Percentiles rank a stretch among this genome's conserved stretches.
Conservation (phyloP, 768 basidiomycete species). For the Mycena belliarum region DNA sequence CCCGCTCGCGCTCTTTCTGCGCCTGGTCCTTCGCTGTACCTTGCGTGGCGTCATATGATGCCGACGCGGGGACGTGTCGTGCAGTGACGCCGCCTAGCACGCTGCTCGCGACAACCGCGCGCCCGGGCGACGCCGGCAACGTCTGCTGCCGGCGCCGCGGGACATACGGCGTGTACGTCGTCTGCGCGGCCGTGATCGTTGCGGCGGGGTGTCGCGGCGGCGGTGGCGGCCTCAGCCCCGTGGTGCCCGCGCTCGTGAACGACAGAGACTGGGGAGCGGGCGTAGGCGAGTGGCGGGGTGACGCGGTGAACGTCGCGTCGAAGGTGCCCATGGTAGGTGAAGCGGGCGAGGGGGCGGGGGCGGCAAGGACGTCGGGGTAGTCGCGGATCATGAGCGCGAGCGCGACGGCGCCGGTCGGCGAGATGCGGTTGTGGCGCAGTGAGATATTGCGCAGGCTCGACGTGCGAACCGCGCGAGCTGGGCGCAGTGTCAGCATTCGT, state of each 20-base stretch:
- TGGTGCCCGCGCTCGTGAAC: background rate
- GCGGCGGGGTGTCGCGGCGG: slow-evolving; percentile 44
- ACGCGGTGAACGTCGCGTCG: background rate
- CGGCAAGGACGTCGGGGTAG: slow-evolving; percentile 78
- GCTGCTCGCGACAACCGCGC: slow-evolving; percentile 73
- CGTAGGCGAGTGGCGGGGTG: background rate
- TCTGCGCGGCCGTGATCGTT: slow-evolving; percentile 54
- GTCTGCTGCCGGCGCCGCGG: slow-evolving; percentile 62
- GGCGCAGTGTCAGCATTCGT: background rate
- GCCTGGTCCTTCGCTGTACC: background rate
- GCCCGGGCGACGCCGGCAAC: slow-evolving; percentile 46
- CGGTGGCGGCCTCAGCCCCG: slow-evolving; percentile 34
- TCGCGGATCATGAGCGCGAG: slow-evolving; percentile 96
- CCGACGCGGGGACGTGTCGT: slow-evolving; percentile 36
- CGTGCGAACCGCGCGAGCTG: slow-evolving; percentile 81
- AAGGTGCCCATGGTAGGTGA: slow-evolving; percentile 30
- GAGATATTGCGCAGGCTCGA: slow-evolving; percentile 89
- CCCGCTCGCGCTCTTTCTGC: background rate
- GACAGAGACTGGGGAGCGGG: background rate
- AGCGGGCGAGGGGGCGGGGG: slow-evolving; percentile 15
- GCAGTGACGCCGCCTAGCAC: slow-evolving; percentile 55
- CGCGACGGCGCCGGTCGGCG: slow-evolving; percentile 82
- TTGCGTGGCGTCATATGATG: too few relatives aligned
- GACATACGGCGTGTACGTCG: slow-evolving; percentile 84
- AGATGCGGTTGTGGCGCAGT: slow-evolving; percentile 85